Evolutionary conservation across 306 rosid genomes (phyloP).

Genomic region (Cicer yamashitae): DNA sequence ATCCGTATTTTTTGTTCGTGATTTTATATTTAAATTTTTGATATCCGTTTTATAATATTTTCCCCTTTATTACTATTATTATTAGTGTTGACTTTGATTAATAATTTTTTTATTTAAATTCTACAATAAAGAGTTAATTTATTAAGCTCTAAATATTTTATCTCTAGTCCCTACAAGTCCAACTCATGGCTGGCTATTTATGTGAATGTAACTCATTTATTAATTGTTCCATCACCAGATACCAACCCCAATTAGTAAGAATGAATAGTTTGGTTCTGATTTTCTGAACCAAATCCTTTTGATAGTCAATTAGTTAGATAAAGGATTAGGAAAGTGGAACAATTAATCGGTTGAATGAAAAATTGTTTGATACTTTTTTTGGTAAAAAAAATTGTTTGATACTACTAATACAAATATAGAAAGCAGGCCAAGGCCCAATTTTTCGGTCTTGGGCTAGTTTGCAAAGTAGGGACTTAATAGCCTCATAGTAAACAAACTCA

Average conservation of each 20-base stretch:
- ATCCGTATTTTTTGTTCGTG: no score
- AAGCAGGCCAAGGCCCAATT: constrained; percentile 41
- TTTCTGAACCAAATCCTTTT: constrained; percentile 34
- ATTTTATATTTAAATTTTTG: no score
- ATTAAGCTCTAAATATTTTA: no score
- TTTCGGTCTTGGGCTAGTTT: constrained; percentile 35
- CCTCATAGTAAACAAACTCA: constrained; percentile 45
- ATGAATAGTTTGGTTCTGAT: constrained; percentile 39
- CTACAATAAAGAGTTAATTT: no score
- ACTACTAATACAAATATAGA: constrained; percentile 41
- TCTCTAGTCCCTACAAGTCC: no score
- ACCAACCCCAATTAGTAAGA: constrained; percentile 40
- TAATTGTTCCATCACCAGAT: constrained; percentile 8
- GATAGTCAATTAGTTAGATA: constrained; percentile 28
- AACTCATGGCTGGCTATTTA: no score
- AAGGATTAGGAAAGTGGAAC: constrained; percentile 33
- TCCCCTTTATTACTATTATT: no score
- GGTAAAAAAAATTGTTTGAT: constrained; percentile 30
- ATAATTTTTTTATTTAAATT: no score
- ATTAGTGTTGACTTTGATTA: no score
- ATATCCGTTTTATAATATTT: no score
- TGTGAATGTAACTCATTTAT: constrained; percentile 13
- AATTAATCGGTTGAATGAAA: constrained; percentile 34
- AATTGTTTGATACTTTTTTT: constrained; percentile 13
- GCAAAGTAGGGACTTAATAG: constrained; percentile 21